Evolutionary conservation across 495 filamentous ascomycete genomes (phyloP).

Genomic region (Patellaria atrata): DNA sequence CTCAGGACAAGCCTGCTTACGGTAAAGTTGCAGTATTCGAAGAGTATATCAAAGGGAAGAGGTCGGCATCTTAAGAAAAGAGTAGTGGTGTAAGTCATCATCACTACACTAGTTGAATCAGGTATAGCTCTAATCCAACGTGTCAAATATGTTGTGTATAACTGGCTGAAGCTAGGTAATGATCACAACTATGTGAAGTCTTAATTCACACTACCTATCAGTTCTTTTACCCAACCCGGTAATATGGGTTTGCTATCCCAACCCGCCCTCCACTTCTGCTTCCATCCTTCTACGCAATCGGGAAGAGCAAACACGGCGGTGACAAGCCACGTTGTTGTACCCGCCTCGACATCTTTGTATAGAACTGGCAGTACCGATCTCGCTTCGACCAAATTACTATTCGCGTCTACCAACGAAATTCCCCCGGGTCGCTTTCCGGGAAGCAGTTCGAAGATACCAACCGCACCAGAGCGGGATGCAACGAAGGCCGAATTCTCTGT

Average conservation of each 20-base stretch:
- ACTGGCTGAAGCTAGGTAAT: too few relatives aligned
- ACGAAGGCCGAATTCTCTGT: constrained; percentile 42
- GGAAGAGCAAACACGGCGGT: constrained; percentile 33
- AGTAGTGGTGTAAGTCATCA: too few relatives aligned
- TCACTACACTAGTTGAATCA: too few relatives aligned
- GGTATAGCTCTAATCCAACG: too few relatives aligned
- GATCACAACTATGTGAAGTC: too few relatives aligned
- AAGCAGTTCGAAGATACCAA: constrained; percentile 50
- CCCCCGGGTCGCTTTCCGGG: constrained; percentile 34
- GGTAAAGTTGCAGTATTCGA: too few relatives aligned
- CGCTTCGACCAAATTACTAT: constrained; percentile 58
- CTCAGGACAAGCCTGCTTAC: too few relatives aligned
- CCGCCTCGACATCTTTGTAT: constrained; percentile 25
- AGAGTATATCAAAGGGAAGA: too few relatives aligned
- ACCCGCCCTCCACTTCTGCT: constrained; percentile 14
- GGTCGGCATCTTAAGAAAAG: too few relatives aligned
- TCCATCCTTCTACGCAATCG: constrained; percentile 15
- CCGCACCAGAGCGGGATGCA: constrained; percentile 48
- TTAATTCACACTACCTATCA: too few relatives aligned
- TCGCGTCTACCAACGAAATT: constrained; percentile 60
- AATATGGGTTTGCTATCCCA: constrained; percentile 18
- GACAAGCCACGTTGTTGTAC: constrained; percentile 32
- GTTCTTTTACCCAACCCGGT: constrained; percentile 14
- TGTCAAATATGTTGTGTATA: too few relatives aligned
- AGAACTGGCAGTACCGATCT: constrained; percentile 57